A percentile compares a stretch with the other conserved stretches of the same genome.
These are phyloP conservation scores for Moricandia arvensis DNA, from an alignment of 345 rosid species.

Conservation along the genomic window DNA sequence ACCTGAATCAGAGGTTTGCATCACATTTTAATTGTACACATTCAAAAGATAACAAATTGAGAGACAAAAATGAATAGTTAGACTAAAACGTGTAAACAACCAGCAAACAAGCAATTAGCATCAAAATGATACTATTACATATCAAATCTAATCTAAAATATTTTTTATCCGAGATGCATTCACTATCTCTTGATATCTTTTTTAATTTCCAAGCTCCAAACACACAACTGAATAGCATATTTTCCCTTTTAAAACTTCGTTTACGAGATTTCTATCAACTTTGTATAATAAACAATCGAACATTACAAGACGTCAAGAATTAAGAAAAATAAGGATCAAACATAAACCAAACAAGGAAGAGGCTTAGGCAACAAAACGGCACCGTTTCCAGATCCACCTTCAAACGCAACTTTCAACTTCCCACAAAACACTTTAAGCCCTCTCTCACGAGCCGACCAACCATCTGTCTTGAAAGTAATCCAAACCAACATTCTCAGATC, in stretches of 20 bases:
- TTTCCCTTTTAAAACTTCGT: background rate
- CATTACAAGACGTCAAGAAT: background rate
- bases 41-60: background rate
- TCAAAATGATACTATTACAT: background rate
- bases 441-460: conserved; percentile 39
- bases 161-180: background rate
- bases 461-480: conserved; percentile 35
- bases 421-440: conserved; percentile 41
- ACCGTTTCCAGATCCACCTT: conserved; percentile 30
- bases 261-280: background rate
- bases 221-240: no score
- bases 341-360: conserved; percentile 37
- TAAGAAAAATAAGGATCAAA: conserved; percentile 15
- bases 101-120: background rate
- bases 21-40: background rate
- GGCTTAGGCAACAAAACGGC: conserved; percentile 35
- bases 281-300: background rate
- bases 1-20: background rate
- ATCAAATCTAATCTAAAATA: background rate
- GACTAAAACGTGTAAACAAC: background rate
- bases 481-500: conserved; percentile 32
- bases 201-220: background rate
- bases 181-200: background rate
- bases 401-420: conserved; percentile 30
- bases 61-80: background rate